These are phyloP conservation scores for Brassica incana DNA, from an alignment of 345 rosid species.

Conservation along the genomic window DNA sequence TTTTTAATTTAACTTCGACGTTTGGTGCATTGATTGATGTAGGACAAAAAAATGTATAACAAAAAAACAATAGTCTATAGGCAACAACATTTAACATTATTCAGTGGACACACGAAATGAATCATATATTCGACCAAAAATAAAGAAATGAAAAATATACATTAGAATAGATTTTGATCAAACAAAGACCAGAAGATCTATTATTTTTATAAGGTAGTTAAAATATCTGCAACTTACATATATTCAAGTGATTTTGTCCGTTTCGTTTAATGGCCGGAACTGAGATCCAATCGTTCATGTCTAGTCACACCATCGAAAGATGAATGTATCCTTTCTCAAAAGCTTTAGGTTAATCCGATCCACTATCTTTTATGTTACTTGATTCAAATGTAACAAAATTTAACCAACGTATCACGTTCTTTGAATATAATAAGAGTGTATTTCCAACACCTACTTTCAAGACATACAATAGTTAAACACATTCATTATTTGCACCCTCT, in stretches of 20 bases:
- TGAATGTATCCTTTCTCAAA: not conserved
- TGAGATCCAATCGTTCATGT: slow-evolving; percentile 7
- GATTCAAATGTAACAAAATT: not conserved
- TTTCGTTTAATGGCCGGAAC: not conserved
- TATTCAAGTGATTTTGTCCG: not conserved
- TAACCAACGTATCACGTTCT: not conserved
- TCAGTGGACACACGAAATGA: not conserved
- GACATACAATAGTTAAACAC: not conserved
- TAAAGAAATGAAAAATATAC: not conserved
- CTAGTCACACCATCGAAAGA: slow-evolving; percentile 17
- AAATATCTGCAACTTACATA: not conserved
- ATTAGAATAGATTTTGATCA: slow-evolving; percentile 2
- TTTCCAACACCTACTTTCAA: not conserved
- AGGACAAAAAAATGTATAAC: slow-evolving; percentile 17
- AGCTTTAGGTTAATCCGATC: not conserved
- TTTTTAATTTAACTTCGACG: slow-evolving; percentile 9
- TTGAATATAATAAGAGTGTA: not conserved
- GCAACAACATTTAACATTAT: slow-evolving; percentile 9
- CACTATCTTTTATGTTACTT: not conserved
- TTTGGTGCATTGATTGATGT: slow-evolving; percentile 41
- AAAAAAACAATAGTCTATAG: slow-evolving; percentile 4
- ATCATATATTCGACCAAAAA: not conserved
- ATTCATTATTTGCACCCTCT: not conserved
- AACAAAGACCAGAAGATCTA: slow-evolving; percentile 11
- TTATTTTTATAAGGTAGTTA: not conserved